These are phyloP conservation scores for Ophiobolus disseminans DNA, from an alignment of 2,329 filamentous ascomycete species.

Conservation along the genomic window DNA sequence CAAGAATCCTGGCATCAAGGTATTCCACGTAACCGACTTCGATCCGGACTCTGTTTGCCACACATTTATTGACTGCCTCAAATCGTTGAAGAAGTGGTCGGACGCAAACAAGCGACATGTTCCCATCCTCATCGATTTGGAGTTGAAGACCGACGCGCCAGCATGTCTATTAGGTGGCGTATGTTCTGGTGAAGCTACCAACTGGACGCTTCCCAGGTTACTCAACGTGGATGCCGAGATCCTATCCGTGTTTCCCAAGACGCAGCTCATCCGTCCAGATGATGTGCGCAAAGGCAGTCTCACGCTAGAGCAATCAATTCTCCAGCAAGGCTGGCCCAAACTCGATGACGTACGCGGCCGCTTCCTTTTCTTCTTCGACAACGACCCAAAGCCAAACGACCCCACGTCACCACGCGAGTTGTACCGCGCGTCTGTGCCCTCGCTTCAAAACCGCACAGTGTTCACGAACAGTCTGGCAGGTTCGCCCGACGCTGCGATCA, in stretches of 20 bases:
- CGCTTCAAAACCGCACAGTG: constrained; percentile 54
- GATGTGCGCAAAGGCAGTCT: constrained; percentile 52
- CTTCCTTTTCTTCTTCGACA: constrained; percentile 61
- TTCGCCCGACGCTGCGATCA: constrained; percentile 56
- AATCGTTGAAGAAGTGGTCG: constrained; percentile 55
- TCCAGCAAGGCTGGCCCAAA: constrained; percentile 59
- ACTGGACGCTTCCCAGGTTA: constrained; percentile 55
- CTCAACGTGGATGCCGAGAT: constrained; percentile 58
- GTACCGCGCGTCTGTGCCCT: constrained; percentile 48
- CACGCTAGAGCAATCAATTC: constrained; percentile 56
- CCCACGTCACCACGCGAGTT: constrained; percentile 44
- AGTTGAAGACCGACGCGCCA: constrained; percentile 55
- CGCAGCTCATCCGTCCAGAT: constrained; percentile 57
- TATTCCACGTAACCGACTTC: constrained; percentile 60
- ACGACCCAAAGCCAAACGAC: constrained; percentile 49
- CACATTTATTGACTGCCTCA: constrained; percentile 56
- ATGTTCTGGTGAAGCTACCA: constrained; percentile 50
- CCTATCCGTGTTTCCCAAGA: constrained; percentile 50
- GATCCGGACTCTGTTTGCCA: constrained; percentile 57
- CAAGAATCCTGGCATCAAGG: constrained; percentile 55
- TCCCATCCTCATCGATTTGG: constrained; percentile 59
- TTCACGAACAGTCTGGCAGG: constrained; percentile 60
- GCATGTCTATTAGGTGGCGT: constrained; percentile 44
- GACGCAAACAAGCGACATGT: constrained; percentile 53
- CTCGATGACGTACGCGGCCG: constrained; percentile 54